phyloP scores from a whole-genome alignment of 1,284 basidiomycete species.

The Sparassis latifolia region DNA sequence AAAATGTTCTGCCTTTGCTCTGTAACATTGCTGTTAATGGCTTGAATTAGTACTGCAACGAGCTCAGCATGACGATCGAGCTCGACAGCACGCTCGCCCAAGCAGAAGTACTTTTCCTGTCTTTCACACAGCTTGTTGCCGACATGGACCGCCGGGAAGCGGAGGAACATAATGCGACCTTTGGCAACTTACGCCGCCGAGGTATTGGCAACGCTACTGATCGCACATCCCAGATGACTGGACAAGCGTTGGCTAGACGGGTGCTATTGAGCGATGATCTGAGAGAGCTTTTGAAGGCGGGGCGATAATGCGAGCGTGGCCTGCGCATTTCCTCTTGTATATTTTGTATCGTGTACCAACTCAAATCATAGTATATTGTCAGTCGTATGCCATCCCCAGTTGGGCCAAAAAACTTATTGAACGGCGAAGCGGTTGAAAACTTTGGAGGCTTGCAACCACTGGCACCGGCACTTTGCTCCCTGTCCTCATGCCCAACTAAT shows the following conservation, averaged over 20 bases:
- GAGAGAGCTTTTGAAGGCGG: conserved; percentile 42
- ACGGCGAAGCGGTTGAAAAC: no score
- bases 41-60: conserved; percentile 73
- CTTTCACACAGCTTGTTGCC: conserved; percentile 80
- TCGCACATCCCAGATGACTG: conserved; percentile 8
- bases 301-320: conserved; percentile 22
- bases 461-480: no score
- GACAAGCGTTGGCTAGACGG: conserved; percentile 29
- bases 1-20: conserved; percentile 10
- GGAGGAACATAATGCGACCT: conserved; percentile 30
- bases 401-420: no score
- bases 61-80: conserved; percentile 91
- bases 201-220: conserved; percentile 2
- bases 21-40: conserved; percentile 5
- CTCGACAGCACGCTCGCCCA: conserved; percentile 87
- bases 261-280: conserved; percentile 49
- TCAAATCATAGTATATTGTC: no score
- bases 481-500: no score
- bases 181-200: conserved; percentile 11
- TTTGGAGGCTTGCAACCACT: no score
- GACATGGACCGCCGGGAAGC: conserved; percentile 76
- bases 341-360: no score
- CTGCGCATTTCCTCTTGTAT: no score
- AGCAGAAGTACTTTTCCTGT: conserved; percentile 89
- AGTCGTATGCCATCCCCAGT: no score